Conservation (phyloP, 2,329 filamentous ascomycete genomes). For the Colletotrichum scovillei region DNA sequence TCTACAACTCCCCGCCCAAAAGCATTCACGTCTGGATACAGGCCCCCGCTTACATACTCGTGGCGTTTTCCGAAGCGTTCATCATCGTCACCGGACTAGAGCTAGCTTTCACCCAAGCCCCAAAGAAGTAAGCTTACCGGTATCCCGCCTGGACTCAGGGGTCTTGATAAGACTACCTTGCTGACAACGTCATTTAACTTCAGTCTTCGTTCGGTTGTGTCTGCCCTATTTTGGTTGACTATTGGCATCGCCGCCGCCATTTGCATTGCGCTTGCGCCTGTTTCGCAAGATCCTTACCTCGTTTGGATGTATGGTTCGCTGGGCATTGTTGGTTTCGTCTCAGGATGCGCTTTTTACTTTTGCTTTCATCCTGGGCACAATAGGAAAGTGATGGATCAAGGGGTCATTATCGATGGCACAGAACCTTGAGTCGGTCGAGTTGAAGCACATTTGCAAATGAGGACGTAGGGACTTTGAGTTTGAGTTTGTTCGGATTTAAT, state of each 20-base stretch:
- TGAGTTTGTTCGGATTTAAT: background rate
- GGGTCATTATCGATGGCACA: background rate
- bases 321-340: slow-evolving; percentile 58
- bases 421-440: background rate
- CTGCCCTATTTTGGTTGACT: slow-evolving; percentile 58
- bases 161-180: background rate
- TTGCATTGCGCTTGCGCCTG: slow-evolving; percentile 69
- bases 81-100: slow-evolving; percentile 76
- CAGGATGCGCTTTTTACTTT: slow-evolving; percentile 63
- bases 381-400: background rate
- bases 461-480: background rate
- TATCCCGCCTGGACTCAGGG: background rate
- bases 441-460: no score
- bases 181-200: background rate
- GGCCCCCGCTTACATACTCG: slow-evolving; percentile 65
- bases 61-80: slow-evolving; percentile 70
- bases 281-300: slow-evolving; percentile 72
- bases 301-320: slow-evolving; percentile 74
- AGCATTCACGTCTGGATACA: slow-evolving; percentile 66
- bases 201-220: slow-evolving; percentile 28
- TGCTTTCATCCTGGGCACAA: slow-evolving; percentile 8
- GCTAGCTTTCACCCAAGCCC: slow-evolving; percentile 80
- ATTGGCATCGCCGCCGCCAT: slow-evolving; percentile 55
- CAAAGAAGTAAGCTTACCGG: slow-evolving; percentile 45
- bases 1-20: slow-evolving; percentile 36